Base-by-base conservation (phyloP, 2,329 filamentous ascomycete species). In the Fusarium caatingaense region DNA sequence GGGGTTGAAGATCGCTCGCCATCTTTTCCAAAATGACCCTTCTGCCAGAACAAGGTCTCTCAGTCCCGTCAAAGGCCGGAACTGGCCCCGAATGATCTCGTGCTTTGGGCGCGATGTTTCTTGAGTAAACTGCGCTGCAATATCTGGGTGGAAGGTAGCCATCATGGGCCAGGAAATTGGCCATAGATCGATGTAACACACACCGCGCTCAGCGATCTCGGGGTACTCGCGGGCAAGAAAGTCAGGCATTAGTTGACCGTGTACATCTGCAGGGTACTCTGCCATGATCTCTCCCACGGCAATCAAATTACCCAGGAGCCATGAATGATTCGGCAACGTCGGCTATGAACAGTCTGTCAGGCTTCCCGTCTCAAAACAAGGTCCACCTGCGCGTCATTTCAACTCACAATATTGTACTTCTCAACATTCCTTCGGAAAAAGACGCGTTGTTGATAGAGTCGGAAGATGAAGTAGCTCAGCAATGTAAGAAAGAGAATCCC, bases 41-140 rank as follows among this genome's bases (percentile, higher is more conserved):
- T 60, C 55, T 5, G 45, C 25, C 4, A 51, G 16, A 25, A 60
- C 55, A 12, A 63, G 40, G 10, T 63, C 60, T 18, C 40, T 59
- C 4, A 59, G 20, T 1, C 40, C 56, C 0, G 50, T 56, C 12
- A 59, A 16, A 2, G 56, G 56, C 6, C 30, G 4, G 13, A 45
- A 59, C 16, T 56, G 56, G 7, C 34, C 20, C 25, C 34, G 30
- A 21, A 42, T 55, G 1, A 55, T 54, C 12, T 27, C 48, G n/a
- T 58, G 55, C 21, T 58, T 55, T 21, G 55, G 55, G 1, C 32
- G 27, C 1, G 48, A 55, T 6, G 27, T 42, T 32, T 34, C 48
- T 15, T 58, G 48, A 3, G 55, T 58, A 5, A 41, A 58, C 2
- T 58, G 34, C 2, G 47, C 27, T 11, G 34, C 55, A 18, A 58